A percentile compares a stretch with the other conserved stretches of the same genome.
These are phyloP conservation scores for Hypoxylon intermedium DNA, from an alignment of 495 filamentous ascomycete species.

Conservation along the genomic window DNA sequence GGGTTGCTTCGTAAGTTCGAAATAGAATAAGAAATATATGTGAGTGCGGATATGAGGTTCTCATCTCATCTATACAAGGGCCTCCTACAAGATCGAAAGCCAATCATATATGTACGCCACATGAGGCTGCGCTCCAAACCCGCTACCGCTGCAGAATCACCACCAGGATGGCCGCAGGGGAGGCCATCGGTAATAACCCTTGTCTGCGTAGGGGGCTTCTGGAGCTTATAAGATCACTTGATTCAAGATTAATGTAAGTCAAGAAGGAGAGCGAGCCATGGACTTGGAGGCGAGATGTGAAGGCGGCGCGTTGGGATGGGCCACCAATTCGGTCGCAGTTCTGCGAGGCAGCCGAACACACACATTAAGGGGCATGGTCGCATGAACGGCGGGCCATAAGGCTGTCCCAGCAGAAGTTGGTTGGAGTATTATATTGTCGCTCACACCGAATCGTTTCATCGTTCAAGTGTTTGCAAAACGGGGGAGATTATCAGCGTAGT, in stretches of 20 bases:
- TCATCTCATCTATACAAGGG: neutral
- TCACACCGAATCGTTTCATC: conserved; percentile 1
- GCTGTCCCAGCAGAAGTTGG: conserved; percentile 31
- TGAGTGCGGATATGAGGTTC: neutral
- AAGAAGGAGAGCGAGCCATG: conserved; percentile 11
- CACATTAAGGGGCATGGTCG: conserved; percentile 21
- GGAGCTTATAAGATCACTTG: conserved; percentile 28
- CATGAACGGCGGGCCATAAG: conserved; percentile 30
- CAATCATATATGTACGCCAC: neutral
- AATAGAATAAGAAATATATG: neutral
- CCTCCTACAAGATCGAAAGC: neutral
- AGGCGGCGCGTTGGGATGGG: conserved; percentile 10
- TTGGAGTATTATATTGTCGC: conserved; percentile 9
- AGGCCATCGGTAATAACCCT: conserved; percentile 6
- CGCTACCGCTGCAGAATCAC: neutral
- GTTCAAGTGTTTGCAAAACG: conserved; percentile 8
- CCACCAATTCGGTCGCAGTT: conserved; percentile 24
- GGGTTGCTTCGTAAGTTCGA: neutral
- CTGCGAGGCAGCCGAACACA: conserved; percentile 23
- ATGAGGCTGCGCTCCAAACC: neutral
- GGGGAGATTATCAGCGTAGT: conserved; percentile 4
- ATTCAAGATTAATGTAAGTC: conserved; percentile 17
- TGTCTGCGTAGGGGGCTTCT: conserved; percentile 3
- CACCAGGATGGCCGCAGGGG: neutral
- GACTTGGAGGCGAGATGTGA: conserved; percentile 23